phyloP scores from a whole-genome alignment of 129 eudicot species.

The Kitagawia praeruptora region DNA sequence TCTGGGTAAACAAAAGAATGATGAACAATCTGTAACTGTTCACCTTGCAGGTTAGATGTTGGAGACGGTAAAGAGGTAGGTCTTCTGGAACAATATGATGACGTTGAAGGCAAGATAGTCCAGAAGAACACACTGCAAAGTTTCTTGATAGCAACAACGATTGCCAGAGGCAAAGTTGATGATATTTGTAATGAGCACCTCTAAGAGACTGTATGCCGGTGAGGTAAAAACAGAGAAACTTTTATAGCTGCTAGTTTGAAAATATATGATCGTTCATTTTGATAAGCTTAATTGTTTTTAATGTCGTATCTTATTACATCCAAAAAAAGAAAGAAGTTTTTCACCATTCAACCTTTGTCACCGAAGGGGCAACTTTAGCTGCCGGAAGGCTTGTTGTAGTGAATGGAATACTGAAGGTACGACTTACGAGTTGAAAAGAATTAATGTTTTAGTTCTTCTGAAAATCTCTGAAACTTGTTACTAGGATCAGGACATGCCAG shows the following conservation, averaged over 20 bases:
- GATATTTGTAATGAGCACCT: too few species aligned
- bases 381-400: slow-evolving; percentile 77
- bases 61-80: slow-evolving; percentile 87
- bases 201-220: too few species aligned
- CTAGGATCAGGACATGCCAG: too few species aligned
- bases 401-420: too few species aligned
- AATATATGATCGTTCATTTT: neutral
- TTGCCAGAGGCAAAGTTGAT: too few species aligned
- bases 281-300: neutral
- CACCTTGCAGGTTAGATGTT: slow-evolving; percentile 51
- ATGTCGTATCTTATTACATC: neutral
- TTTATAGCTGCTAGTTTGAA: neutral
- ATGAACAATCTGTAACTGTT: neutral
- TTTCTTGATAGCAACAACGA: slow-evolving; percentile 44
- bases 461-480: too few species aligned
- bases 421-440: too few species aligned
- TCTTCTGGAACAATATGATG: slow-evolving; percentile 56
- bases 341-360: slow-evolving; percentile 96
- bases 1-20: neutral
- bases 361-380: slow-evolving; percentile 94
- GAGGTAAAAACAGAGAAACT: slow-evolving; percentile 38
- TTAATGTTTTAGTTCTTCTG: too few species aligned
- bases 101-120: slow-evolving; percentile 54
- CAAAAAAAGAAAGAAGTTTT: slow-evolving; percentile 87
- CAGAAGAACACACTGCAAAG: slow-evolving; percentile 37